Evolutionary conservation across 2,329 filamentous ascomycete genomes (phyloP).

Genomic region (Raffaelea albimanens): DNA sequence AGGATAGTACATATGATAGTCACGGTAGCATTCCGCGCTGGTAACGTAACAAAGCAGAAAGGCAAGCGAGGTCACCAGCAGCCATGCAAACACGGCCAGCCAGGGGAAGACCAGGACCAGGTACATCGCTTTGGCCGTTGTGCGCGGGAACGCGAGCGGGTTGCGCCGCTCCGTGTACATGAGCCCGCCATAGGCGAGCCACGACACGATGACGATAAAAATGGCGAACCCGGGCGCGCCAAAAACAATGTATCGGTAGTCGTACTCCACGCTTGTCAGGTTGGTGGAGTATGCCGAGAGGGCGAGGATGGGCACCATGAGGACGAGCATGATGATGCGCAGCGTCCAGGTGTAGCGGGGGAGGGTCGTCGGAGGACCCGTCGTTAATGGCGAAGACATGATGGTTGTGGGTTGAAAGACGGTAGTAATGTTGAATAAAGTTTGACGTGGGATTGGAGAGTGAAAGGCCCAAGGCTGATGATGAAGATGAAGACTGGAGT

Average conservation of each 20-base stretch:
- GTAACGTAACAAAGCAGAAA: too few relatives aligned
- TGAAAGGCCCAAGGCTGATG: too few relatives aligned
- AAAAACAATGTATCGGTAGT: constrained; percentile 16
- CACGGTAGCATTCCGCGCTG: too few relatives aligned
- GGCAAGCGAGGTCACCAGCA: too few relatives aligned
- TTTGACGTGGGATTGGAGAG: too few relatives aligned
- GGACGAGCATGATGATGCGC: constrained; percentile 26
- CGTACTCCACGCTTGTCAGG: constrained; percentile 17
- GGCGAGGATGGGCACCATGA: constrained; percentile 29
- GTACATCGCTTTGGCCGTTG: constrained; percentile 26
- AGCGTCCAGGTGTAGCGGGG: constrained; percentile 28
- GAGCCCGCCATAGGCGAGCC: constrained; percentile 28
- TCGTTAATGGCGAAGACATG: constrained; percentile 22
- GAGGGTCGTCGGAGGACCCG: constrained; percentile 24
- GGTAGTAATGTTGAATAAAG: neutral
- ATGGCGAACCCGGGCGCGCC: constrained; percentile 33
- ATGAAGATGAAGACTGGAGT: too few relatives aligned
- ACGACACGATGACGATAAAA: constrained; percentile 32
- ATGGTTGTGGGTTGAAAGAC: too few relatives aligned
- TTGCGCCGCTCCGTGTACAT: constrained; percentile 26
- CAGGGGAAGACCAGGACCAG: constrained; percentile 30
- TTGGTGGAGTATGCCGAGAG: constrained; percentile 30
- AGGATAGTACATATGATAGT: too few relatives aligned
- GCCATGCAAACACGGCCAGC: constrained; percentile 13
- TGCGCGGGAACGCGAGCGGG: constrained; percentile 27